Base-by-base conservation (phyloP, 2,329 filamentous ascomycete species). In the Pseudocercospora vitis region DNA sequence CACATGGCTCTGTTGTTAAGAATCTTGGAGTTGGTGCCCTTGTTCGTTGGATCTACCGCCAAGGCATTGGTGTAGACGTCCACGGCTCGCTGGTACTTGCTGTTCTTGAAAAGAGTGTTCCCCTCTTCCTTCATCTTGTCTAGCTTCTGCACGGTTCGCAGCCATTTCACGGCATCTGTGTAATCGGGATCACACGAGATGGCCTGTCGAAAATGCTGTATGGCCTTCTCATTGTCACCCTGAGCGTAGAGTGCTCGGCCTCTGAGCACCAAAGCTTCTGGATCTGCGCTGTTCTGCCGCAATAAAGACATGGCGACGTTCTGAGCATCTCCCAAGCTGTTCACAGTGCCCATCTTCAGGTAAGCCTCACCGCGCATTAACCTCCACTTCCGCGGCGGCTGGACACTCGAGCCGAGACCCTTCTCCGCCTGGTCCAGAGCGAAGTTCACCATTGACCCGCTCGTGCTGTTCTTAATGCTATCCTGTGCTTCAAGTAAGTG, bases 81-180 rank as follows among this genome's bases (percentile, higher is more conserved):
- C 52, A 96, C 85, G 23, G 94, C 94, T 48, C 84, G 78, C 67
- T 89, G 84, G 75, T 86, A 94, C 54, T 85, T 82, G 57, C 87
- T 87, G 50, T 85, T 81, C 78, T 96, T 97, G 82, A 95, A 99
- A 18, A 91, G 86, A 4, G 77, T 73, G 71, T 99, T 97, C 55
- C 94, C 94, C 65, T 96, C 90, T 63, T 94, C 88, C 78, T 97
- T 97, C 80, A 90, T 92, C 57, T 88, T 84, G 66, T 95, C 88
- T 18, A 99, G 81, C 74, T 91, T 95, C 75, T 95, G 91, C 39
- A 96, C 90, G 69, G 88, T 88, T 57, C 89, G 84, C 56, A 97
- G 78, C 76, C 89, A 92, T 75, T 91, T 95, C 64, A 96, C 83
- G 6, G 91, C 92, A 59, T 89, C 86, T 65, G 84, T 86, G 76